phyloP scores from a whole-genome alignment of 495 filamentous ascomycete species.

The Daldinia childiae region DNA sequence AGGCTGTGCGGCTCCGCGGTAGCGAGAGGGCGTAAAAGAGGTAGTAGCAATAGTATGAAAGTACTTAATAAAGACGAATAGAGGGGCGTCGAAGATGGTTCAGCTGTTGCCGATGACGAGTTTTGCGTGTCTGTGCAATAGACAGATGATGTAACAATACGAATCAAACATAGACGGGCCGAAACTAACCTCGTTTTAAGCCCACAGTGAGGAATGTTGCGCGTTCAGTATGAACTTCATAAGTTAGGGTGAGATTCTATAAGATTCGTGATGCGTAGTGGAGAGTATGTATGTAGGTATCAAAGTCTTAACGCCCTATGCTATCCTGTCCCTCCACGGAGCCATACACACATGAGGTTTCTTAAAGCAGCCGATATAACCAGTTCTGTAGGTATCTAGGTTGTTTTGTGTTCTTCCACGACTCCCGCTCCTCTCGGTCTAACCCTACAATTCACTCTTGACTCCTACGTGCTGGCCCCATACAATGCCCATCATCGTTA shows the following conservation, averaged over 20 bases:
- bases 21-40: slow-evolving; percentile 77
- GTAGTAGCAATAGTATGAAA: neutral
- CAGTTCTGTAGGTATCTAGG: neutral
- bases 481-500: neutral
- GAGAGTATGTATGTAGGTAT: slow-evolving; percentile 14
- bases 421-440: neutral
- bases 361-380: neutral
- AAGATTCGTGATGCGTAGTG: slow-evolving; percentile 3
- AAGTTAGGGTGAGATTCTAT: neutral
- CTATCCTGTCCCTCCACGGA: neutral
- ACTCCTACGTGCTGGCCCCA: neutral
- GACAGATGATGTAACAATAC: slow-evolving; percentile 35
- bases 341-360: neutral
- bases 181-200: slow-evolving; percentile 5
- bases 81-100: neutral
- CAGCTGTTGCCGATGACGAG: slow-evolving; percentile 8
- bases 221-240: neutral
- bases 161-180: slow-evolving; percentile 12
- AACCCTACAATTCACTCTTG: neutral
- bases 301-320: neutral
- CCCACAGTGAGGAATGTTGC: neutral
- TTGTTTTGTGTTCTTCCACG: neutral
- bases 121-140: slow-evolving; percentile 14
- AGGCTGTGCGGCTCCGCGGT: slow-evolving; percentile 91
- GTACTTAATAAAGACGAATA: neutral